phyloP scores from a whole-genome alignment of 345 rosid genomes.

The Acer saccharum region DNA sequence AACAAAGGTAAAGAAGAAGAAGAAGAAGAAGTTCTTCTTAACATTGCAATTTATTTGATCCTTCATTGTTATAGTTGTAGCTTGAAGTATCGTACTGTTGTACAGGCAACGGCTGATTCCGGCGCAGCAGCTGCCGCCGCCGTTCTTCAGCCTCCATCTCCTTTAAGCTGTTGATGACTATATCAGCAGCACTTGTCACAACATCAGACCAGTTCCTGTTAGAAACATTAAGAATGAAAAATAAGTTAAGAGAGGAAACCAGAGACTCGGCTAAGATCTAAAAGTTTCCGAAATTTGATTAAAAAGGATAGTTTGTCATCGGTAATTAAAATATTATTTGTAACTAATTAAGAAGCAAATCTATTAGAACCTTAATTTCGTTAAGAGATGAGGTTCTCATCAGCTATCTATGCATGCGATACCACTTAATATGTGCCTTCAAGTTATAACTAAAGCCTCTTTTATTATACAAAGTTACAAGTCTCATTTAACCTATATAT shows the following conservation, averaged over 20 bases:
- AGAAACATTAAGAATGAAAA: background rate
- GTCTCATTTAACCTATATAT: no score
- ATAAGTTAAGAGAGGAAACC: background rate
- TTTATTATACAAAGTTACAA: no score
- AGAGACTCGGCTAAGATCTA: background rate
- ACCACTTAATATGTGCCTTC: no score
- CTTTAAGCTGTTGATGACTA: slow-evolving; percentile 50
- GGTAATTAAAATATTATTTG: background rate
- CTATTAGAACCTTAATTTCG: background rate
- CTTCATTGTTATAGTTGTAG: background rate
- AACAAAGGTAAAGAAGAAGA: background rate
- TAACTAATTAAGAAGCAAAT: no score
- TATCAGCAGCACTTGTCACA: slow-evolving; percentile 58
- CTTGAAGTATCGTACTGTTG: background rate
- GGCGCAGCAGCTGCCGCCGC: slow-evolving; percentile 9
- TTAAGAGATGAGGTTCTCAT: no score
- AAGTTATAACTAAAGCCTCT: no score
- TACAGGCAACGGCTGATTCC: slow-evolving; percentile 5
- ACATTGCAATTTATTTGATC: background rate
- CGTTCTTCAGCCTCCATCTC: slow-evolving; percentile 51
- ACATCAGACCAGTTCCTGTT: slow-evolving; percentile 66
- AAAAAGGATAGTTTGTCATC: background rate
- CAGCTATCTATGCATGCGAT: no score
- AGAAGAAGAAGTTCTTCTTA: no score
- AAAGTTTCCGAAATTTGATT: background rate